Evolutionary conservation across 2,329 filamentous ascomycete genomes (phyloP), one percentile per base, ranked within the genome.

Genomic region (Penicillium freii): DNA sequence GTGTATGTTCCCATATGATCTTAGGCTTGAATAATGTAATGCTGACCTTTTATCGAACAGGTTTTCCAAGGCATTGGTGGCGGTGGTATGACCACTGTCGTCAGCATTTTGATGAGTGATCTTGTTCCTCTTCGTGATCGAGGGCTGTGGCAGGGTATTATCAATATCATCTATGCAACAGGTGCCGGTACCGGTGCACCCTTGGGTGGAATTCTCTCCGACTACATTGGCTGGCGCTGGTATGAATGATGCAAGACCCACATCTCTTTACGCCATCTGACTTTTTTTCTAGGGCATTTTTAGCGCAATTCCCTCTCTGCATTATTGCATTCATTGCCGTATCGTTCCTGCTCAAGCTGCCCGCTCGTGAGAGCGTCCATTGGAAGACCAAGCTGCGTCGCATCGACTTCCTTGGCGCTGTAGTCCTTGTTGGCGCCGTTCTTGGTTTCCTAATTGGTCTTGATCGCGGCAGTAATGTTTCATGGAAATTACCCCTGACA

Each of bases 161-260:
- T 91, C 67, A 92, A 92, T 70, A 82, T 92, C 60, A 80, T 91
- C 48, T 91, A 83, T 66, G 87, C 87, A 0, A 74, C 80, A 19
- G 90, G 89, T n/a, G 82, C 87, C 4, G 84, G 85, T 5, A 79
- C 81, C 5, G 90, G 90, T 2, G 89, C 86, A 5, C 88, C 89
- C 0, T 63, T 93, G 0, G 90, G 83, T 17, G 89, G 90, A 2
- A 71, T 90, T 7, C 72, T 92, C n/a, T 84, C 88, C 0, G 89
- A 92, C 71, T 84, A 80, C 5, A 81, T 92, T 51, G 88, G 89
- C 34, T 92, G 89, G 89, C 79, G 89, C 62, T 91, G 88, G 86
- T 85, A 75, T 69, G 77, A 68, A 36, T 25, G 42, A 53, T 55
- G 54, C 51, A 59, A 40, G 43, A 52, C 31, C 44, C 46, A 48